Evolutionary conservation across 169 alveolate genomes (phyloP).

Genomic region (Cryptosporidium canis): DNA sequence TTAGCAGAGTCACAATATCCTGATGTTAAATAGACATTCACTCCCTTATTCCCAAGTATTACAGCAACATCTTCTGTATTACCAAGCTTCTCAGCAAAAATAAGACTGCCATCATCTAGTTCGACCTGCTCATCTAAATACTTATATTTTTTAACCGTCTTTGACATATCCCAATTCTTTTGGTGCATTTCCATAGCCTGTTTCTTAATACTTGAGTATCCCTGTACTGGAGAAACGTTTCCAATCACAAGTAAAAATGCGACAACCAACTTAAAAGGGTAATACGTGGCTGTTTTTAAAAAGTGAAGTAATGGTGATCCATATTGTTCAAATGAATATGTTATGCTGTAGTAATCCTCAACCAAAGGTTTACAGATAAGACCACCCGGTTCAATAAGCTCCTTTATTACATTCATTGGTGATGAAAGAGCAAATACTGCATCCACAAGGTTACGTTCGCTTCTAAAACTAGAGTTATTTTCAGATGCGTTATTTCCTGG

Average conservation of each 20-base stretch:
- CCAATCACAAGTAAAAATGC: conserved; percentile 77
- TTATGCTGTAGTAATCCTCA: conserved; percentile 76
- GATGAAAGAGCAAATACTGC: conserved; percentile 74
- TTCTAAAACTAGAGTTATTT: not conserved
- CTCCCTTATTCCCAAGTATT: conserved; percentile 73
- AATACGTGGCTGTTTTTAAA: conserved; percentile 65
- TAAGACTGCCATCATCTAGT: conserved; percentile 56
- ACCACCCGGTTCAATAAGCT: conserved; percentile 79
- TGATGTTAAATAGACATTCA: conserved; percentile 73
- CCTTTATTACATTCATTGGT: conserved; percentile 77
- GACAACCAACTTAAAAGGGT: conserved; percentile 73
- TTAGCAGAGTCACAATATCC: conserved; percentile 79
- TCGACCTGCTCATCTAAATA: conserved; percentile 74
- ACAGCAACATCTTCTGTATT: conserved; percentile 67
- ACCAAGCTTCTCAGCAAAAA: conserved; percentile 74
- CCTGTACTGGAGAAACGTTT: conserved; percentile 74
- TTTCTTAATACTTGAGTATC: conserved; percentile 67
- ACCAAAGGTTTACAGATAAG: conserved; percentile 74
- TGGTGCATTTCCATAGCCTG: conserved; percentile 74
- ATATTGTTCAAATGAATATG: conserved; percentile 74
- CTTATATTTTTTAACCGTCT: conserved; percentile 61
- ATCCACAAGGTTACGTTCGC: conserved; percentile 36
- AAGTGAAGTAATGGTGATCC: conserved; percentile 78
- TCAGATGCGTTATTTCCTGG: conserved; percentile 11
- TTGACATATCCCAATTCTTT: conserved; percentile 78